Evolutionary conservation across 805 yeast species (phyloP), one percentile per base, ranked within the genome.

Genomic region (Naumovozyma baii): DNA sequence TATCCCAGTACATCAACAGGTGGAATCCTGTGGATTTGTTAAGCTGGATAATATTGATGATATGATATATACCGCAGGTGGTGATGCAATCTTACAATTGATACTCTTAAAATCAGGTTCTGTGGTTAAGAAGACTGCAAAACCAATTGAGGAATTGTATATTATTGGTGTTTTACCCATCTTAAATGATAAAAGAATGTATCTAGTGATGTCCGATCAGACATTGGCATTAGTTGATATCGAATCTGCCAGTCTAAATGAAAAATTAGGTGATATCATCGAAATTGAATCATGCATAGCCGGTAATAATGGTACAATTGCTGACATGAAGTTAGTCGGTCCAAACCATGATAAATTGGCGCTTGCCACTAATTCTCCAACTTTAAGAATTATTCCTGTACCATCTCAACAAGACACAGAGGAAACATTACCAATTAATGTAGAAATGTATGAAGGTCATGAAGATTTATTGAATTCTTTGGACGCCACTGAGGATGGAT

Each of bases 301-400:
- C 1, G 96, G 96, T 49, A 87, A 87, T 60, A 95, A 90, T 62
- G 97, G 96, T 41, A 90, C 92, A 18, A 79, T 92, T 51, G 95
- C 96, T 2, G 97, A 90, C 57, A 72, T 87, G 66, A 74, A 77
- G 48, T 81, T 78, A 53, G 80, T 79, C 25, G 92, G 92, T 0
- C 84, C 85, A 5, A 44, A 59, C 12, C 56, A 66, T 22, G 57
- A 69, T 34, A 63, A 69, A 29, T 59, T 90, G 34, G 97, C 94
- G 3, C 60, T 92, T 47, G 96, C 97, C 2, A 90, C 97, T 3
- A 92, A 92, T 61, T 84, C 97, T 1, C 94, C 96, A 10, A 78
- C 90, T 1, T 64, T 92, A 40, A 69, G 97, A 57, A 62, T 92
- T 12, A 72, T 88, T 26, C 79, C 80, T 47, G 28, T 44, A 14